These are phyloP conservation scores for Emmonsiellopsis sp. DNA, from an alignment of 2,329 filamentous ascomycete species.

Conservation along the genomic window DNA sequence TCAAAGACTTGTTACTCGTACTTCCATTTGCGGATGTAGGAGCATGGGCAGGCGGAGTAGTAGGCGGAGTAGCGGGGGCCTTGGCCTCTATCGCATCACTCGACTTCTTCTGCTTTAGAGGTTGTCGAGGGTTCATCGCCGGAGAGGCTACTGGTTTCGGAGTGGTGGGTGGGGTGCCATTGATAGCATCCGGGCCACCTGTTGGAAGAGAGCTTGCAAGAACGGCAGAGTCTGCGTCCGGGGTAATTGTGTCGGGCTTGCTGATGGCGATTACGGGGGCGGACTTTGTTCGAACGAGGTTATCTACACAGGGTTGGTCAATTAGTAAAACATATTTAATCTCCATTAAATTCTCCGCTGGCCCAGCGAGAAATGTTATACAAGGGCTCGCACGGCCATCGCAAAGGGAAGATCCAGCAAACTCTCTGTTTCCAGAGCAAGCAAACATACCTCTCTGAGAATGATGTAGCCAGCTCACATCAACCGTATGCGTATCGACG, in stretches of 20 bases:
- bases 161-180: neutral
- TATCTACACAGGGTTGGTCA: slow-evolving; percentile 16
- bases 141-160: neutral
- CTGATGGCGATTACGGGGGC: slow-evolving; percentile 18
- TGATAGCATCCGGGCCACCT: neutral
- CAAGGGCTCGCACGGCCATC: neutral
- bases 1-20: slow-evolving; percentile 6
- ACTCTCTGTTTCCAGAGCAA: neutral
- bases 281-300: slow-evolving; percentile 29
- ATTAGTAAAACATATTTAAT: slow-evolving; percentile 5
- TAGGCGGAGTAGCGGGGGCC: neutral
- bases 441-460: slow-evolving; percentile 62
- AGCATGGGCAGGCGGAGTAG: neutral
- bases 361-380: no score
- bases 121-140: neutral
- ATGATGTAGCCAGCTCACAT: slow-evolving; percentile 87
- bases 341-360: neutral
- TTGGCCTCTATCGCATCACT: neutral
- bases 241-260: neutral
- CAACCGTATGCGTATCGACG: slow-evolving; percentile 68
- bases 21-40: neutral
- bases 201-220: neutral
- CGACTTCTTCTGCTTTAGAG: slow-evolving; percentile 5
- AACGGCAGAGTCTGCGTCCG: neutral
- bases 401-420: neutral